phyloP scores from a whole-genome alignment of 73 alveolate species.

The Tetrahymena thermophila region DNA sequence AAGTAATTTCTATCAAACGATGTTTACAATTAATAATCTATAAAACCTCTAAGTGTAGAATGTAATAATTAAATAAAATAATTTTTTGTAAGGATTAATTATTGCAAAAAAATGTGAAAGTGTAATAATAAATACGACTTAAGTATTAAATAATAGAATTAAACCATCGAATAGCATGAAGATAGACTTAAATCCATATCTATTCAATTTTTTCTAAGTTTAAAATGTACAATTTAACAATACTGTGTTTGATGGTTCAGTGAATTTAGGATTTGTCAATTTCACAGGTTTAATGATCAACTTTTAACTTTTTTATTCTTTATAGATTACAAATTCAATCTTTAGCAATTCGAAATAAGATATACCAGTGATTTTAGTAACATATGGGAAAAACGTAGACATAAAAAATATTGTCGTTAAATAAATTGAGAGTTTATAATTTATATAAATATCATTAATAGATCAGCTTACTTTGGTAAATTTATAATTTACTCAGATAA shows the following conservation, averaged over 20 bases:
- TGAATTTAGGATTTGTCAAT: neutral
- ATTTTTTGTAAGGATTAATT: neutral
- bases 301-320: neutral
- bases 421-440: neutral
- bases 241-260: neutral
- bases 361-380: neutral
- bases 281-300: neutral
- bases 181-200: neutral
- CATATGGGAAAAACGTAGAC: neutral
- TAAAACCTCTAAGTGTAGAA: neutral
- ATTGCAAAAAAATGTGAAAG: neutral
- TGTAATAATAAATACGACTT: neutral
- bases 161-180: neutral
- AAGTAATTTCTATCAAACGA: neutral
- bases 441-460: neutral
- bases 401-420: neutral
- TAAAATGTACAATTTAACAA: neutral
- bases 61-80: neutral
- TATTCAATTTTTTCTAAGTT: neutral
- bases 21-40: neutral
- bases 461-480: neutral
- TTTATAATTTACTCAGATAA: too few relatives aligned
- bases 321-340: neutral
- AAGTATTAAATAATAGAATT: neutral
- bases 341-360: neutral